These are phyloP conservation scores for Alternaria solani DNA, from an alignment of 2,329 filamentous ascomycete genomes.

Conservation along the genomic window DNA sequence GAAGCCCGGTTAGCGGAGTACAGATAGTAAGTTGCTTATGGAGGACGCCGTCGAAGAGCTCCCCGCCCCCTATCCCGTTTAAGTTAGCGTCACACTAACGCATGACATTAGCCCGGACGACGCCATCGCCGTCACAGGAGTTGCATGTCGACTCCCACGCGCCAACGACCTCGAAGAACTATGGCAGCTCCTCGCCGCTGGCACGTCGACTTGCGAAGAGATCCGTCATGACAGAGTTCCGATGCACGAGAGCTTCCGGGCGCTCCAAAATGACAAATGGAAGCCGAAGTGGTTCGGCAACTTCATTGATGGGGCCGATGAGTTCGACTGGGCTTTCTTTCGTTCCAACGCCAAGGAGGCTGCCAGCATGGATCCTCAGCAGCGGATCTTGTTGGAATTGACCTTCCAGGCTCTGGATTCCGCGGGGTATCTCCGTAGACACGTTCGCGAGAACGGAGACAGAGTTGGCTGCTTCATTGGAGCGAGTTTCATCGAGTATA, in stretches of 20 bases:
- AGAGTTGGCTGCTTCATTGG: slow-evolving; percentile 47
- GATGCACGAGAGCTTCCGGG: slow-evolving; percentile 15
- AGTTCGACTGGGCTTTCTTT: slow-evolving; percentile 48
- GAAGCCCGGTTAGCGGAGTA: slow-evolving; percentile 13
- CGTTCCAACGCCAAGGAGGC: slow-evolving; percentile 30
- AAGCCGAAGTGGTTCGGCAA: slow-evolving; percentile 27
- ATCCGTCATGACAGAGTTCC: slow-evolving; percentile 9
- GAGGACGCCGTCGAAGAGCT: not conserved
- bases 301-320: slow-evolving; percentile 35
- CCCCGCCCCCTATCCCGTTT: not conserved
- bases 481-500: slow-evolving; percentile 43
- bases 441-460: slow-evolving; percentile 15
- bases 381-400: slow-evolving; percentile 35
- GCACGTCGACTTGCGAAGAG: slow-evolving; percentile 16
- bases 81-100: slow-evolving; percentile 7
- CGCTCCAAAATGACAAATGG: slow-evolving; percentile 16
- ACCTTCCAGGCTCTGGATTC: slow-evolving; percentile 51
- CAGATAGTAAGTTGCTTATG: slow-evolving; percentile 9
- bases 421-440: slow-evolving; percentile 30
- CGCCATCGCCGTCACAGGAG: slow-evolving; percentile 21
- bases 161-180: slow-evolving; percentile 24
- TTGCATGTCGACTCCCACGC: slow-evolving; percentile 17
- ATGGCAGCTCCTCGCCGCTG: slow-evolving; percentile 20
- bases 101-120: slow-evolving; percentile 7
- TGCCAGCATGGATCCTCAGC: slow-evolving; percentile 37